Evolutionary conservation across 306 rosid species (phyloP).

Genomic region (Fragaria vesca): DNA sequence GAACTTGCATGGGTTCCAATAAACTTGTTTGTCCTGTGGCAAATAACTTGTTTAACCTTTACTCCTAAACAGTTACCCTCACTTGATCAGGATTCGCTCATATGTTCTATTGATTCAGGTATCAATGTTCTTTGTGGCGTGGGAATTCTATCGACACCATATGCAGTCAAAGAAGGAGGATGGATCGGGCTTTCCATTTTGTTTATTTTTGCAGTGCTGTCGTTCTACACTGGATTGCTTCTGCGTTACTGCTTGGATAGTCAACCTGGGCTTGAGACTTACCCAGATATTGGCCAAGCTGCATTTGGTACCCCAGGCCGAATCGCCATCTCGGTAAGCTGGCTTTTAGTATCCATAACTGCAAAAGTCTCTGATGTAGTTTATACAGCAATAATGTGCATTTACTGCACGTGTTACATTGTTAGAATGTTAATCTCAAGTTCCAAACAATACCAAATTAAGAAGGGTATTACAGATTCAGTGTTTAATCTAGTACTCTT

Average conservation of each 20-base stretch:
- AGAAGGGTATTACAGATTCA: neutral
- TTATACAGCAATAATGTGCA: neutral
- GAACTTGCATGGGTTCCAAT: neutral
- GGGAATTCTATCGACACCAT: conserved; percentile 93
- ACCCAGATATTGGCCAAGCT: conserved; percentile 96
- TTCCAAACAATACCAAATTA: neutral
- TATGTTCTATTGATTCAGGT: conserved; percentile 43
- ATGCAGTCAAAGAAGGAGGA: conserved; percentile 85
- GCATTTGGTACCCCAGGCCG: conserved; percentile 88
- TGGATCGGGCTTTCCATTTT: conserved; percentile 76
- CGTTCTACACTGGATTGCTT: conserved; percentile 91
- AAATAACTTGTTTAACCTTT: neutral
- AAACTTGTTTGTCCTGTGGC: neutral
- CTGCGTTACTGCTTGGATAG: conserved; percentile 88
- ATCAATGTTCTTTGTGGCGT: conserved; percentile 94
- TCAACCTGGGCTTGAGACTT: conserved; percentile 89
- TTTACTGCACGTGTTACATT: neutral
- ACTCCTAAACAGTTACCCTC: neutral
- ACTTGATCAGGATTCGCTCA: neutral
- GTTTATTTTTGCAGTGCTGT: conserved; percentile 66
- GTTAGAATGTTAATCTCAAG: neutral
- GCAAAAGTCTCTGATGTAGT: neutral
- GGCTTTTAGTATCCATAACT: neutral
- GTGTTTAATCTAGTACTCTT: neutral
- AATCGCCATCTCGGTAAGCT: conserved; percentile 70